phyloP scores from a whole-genome alignment of 2,329 filamentous ascomycete species.

The Hypocrella siamensis region DNA sequence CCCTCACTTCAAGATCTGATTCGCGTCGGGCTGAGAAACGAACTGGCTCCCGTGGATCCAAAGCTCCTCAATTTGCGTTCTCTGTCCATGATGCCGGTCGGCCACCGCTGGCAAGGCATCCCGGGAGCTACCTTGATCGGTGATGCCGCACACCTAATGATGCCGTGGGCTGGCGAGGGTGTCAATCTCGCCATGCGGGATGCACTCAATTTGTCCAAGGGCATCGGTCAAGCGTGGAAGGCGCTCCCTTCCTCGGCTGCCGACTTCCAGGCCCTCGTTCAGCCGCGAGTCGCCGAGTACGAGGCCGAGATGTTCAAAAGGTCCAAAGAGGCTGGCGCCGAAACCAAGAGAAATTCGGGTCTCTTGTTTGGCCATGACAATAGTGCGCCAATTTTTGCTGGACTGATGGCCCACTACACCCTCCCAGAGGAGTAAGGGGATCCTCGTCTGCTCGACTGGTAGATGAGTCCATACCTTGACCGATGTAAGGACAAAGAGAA shows the following conservation, averaged over 20 bases:
- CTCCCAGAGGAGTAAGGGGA: too few species aligned
- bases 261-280: slow-evolving; percentile 7
- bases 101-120: slow-evolving; percentile 22
- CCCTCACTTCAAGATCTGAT: slow-evolving; percentile 12
- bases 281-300: slow-evolving; percentile 4
- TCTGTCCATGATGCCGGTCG: slow-evolving; percentile 25
- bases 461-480: too few species aligned
- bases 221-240: slow-evolving; percentile 8
- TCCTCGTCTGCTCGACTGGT: too few species aligned
- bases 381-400: too few species aligned
- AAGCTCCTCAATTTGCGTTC: slow-evolving; percentile 7
- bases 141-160: slow-evolving; percentile 39
- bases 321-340: too few species aligned
- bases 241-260: background rate
- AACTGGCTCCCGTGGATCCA: slow-evolving; percentile 7
- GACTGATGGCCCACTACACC: too few species aligned
- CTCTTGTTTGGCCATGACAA: too few species aligned
- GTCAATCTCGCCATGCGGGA: slow-evolving; percentile 38
- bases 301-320: slow-evolving; percentile 2
- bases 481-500: too few species aligned
- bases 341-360: too few species aligned
- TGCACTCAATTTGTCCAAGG: slow-evolving; percentile 23
- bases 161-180: slow-evolving; percentile 34
- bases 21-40: slow-evolving; percentile 12
- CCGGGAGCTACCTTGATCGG: slow-evolving; percentile 33